Evolutionary conservation across 768 basidiomycete genomes (phyloP).

Genomic region (Russula abietina): DNA sequence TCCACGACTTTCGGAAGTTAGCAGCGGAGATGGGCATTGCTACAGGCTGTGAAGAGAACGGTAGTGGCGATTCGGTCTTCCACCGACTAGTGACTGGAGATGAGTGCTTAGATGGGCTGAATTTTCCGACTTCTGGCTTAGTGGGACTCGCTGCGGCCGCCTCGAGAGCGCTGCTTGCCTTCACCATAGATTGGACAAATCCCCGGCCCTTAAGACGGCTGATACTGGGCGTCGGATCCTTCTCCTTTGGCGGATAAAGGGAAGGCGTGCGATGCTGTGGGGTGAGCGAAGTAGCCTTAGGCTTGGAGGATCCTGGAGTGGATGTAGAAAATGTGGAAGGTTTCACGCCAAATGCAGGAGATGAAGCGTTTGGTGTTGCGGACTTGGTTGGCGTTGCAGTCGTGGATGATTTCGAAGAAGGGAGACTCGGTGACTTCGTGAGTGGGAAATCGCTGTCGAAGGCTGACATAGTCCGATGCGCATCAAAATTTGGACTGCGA

Average conservation of each 20-base stretch:
- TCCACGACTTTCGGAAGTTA: constrained; percentile 19
- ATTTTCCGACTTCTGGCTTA: constrained; percentile 15
- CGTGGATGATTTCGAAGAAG: constrained; percentile 17
- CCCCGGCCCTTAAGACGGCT: constrained; percentile 79
- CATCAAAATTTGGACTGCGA: constrained; percentile 5
- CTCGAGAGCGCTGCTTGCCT: constrained; percentile 54
- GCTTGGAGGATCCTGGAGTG: constrained; percentile 42
- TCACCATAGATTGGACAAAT: constrained; percentile 79
- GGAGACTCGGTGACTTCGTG: constrained; percentile 16
- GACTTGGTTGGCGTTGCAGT: constrained; percentile 24
- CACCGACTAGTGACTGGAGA: constrained; percentile 16
- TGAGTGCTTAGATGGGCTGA: constrained; percentile 6
- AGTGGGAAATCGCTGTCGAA: neutral
- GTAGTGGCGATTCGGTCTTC: constrained; percentile 15
- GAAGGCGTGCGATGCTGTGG: constrained; percentile 54
- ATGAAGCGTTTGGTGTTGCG: constrained; percentile 32
- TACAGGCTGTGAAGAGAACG: neutral
- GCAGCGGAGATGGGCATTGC: neutral
- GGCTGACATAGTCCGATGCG: neutral
- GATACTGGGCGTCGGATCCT: constrained; percentile 76
- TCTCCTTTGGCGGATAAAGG: constrained; percentile 47
- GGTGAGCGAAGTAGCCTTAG: constrained; percentile 39
- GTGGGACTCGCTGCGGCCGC: constrained; percentile 33
- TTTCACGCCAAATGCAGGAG: constrained; percentile 21
- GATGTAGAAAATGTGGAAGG: constrained; percentile 26